These are phyloP conservation scores for Geosmithia morbida DNA, from an alignment of 2,329 filamentous ascomycete genomes.

Conservation along the genomic window DNA sequence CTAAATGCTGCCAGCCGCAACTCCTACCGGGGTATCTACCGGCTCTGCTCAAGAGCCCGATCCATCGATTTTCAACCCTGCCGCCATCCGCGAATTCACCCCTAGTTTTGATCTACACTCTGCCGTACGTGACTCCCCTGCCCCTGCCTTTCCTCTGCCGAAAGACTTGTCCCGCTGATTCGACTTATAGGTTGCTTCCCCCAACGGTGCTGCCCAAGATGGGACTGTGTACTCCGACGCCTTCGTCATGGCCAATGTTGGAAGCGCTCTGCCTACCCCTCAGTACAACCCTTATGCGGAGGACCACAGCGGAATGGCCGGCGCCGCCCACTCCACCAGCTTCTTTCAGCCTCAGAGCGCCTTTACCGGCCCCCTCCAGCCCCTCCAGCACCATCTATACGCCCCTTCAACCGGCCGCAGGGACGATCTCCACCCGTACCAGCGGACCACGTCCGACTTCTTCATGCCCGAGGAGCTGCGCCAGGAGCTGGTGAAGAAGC, in stretches of 20 bases:
- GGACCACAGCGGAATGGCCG: conserved; percentile 45
- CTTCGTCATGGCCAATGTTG: conserved; percentile 45
- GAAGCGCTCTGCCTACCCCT: conserved; percentile 32
- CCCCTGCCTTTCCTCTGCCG: background rate
- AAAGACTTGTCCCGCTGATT: background rate
- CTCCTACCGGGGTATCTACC: conserved; percentile 14
- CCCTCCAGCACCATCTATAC: conserved; percentile 85
- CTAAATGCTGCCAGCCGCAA: conserved; percentile 12
- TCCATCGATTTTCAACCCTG: conserved; percentile 35
- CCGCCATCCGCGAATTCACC: conserved; percentile 43
- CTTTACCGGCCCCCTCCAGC: conserved; percentile 41
- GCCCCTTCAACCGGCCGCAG: conserved; percentile 72
- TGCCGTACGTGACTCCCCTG: conserved; percentile 17
- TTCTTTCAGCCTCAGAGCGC: conserved; percentile 51
- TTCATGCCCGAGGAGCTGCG: conserved; percentile 79
- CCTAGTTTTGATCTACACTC: conserved; percentile 39
- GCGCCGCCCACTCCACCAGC: conserved; percentile 30
- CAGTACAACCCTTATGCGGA: conserved; percentile 67
- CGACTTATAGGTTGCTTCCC: conserved; percentile 12
- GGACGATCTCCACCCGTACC: conserved; percentile 70
- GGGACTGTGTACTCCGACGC: conserved; percentile 38
- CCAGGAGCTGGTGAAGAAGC: conserved; percentile 79
- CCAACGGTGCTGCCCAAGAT: conserved; percentile 36
- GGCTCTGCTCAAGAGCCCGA: conserved; percentile 23
- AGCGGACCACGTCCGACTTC: conserved; percentile 77